Evolutionary conservation across 805 yeast genomes (phyloP), one percentile per base, ranked within the genome.

Genomic region (Saccharomycopsis schoenii): DNA sequence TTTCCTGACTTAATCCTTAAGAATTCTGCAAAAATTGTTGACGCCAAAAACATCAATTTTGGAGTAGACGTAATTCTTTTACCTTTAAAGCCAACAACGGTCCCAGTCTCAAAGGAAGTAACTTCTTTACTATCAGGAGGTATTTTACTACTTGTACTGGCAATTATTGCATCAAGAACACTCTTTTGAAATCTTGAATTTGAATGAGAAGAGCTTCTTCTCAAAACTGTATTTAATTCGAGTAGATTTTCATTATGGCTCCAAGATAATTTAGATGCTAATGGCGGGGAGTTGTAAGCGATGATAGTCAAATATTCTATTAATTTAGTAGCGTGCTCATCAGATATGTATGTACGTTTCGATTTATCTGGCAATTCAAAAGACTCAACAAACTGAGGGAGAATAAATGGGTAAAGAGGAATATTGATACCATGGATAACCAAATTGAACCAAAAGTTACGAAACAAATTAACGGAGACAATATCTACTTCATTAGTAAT

Each of bases 371-470:
- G 59, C 47, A 51, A 47, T 17, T 61, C 64, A 19, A 59, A 36
- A 9, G 56, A 21, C 41, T 55, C 43, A 12, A 41, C 29, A 47
- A 58, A 41, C 8, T 43, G 40, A 8, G 63, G 63, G 19, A 61
- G 29, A 21, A 61, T 40, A 24, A 37, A 50, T 9, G 58, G 56
- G 25, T 57, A 19, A 11, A 58, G 84, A 42, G 77, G 77, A 60
- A 77, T 76, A n/a, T 83, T 80, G 70, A 85, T 90, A 0, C 99
- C 99, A 72, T 94, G 97, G 34, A 92, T 88, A 3, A 86, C 93
- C 79, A 94, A 77, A 68, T 93, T 94, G 71, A 89, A 90, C 99
- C 99, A 94, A 54, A 90, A 83, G 71, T 94, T 88, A 68, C 96
- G 81, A 76, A 93, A 89, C 62, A 85, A 75, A 55, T 80, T 78